Percentiles rank a stretch among this genome's conserved stretches.
These are phyloP conservation scores for Hygrophoropsis aurantiaca DNA, from an alignment of 768 basidiomycete species.

Conservation along the genomic window DNA sequence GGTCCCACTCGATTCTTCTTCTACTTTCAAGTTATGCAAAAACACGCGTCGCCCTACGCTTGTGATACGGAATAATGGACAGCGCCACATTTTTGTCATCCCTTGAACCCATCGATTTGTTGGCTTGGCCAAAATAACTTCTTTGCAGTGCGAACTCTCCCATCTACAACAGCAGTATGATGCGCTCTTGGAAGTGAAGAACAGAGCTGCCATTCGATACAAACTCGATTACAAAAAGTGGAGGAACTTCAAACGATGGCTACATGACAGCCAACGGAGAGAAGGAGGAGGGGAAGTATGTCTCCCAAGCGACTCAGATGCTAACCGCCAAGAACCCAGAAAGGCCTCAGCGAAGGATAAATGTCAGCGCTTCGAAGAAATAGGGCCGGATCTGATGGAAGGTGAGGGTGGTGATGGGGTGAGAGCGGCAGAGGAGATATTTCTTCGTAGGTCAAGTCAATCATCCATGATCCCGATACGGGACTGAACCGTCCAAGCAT, in stretches of 20 bases:
- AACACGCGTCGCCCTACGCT: too few species aligned
- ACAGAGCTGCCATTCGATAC: constrained; percentile 47
- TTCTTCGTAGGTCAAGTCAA: not conserved
- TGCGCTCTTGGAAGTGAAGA: constrained; percentile 40
- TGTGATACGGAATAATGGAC: too few species aligned
- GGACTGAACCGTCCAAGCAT: too few species aligned
- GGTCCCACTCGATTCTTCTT: too few species aligned
- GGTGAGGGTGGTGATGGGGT: constrained; percentile 2
- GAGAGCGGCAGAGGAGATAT: not conserved
- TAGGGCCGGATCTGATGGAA: constrained; percentile 11
- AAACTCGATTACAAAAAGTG: constrained; percentile 55
- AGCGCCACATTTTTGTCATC: too few species aligned
- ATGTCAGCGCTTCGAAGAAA: constrained; percentile 24
- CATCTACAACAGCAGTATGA: constrained; percentile 45
- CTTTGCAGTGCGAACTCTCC: constrained; percentile 30
- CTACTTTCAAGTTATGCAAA: too few species aligned
- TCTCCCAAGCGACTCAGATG: constrained; percentile 24
- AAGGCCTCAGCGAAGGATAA: constrained; percentile 25
- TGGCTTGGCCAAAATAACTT: constrained; percentile 6
- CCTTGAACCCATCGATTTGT: not conserved
- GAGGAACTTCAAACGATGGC: constrained; percentile 44
- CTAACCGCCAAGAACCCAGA: constrained; percentile 25
- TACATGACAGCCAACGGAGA: constrained; percentile 35
- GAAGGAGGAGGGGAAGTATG: constrained; percentile 25
- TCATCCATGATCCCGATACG: too few species aligned